Percentiles rank a stretch among this genome's conserved stretches.
Evolutionary conservation across 306 rosid species (phyloP).

Genomic region (Purshia tridentata): DNA sequence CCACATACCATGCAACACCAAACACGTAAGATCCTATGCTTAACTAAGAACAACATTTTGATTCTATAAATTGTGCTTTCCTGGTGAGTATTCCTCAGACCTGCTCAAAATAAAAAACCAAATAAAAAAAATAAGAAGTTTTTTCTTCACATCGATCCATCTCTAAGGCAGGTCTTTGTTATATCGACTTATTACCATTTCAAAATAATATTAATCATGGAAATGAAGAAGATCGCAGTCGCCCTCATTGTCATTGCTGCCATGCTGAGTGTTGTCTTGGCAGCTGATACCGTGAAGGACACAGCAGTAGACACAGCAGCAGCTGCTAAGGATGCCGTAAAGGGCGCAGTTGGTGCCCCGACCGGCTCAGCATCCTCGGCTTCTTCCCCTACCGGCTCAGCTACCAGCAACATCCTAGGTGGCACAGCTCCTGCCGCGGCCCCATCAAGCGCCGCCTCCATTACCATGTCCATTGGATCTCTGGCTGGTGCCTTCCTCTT

Average conservation of each 20-base stretch:
- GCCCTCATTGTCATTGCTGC: slow-evolving; percentile 9
- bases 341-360: background rate
- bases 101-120: background rate
- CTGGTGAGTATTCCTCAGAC: background rate
- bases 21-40: background rate
- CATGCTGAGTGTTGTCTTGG: background rate
- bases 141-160: background rate
- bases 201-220: slow-evolving; percentile 1
- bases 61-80: background rate
- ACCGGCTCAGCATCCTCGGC: background rate
- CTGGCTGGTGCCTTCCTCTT: slow-evolving; percentile 6
- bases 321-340: background rate
- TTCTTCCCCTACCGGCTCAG: background rate
- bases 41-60: background rate
- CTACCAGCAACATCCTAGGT: background rate
- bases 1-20: background rate
- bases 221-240: slow-evolving; percentile 20
- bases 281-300: background rate
- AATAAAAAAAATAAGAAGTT: background rate
- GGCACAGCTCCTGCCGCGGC: slow-evolving; percentile 11
- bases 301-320: background rate
- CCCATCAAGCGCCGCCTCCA: background rate
- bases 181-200: background rate
- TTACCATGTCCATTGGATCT: background rate
- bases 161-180: slow-evolving; percentile 2